phyloP scores from a whole-genome alignment of 192 early-diverging fungal genomes.

The Gigaspora rosea region DNA sequence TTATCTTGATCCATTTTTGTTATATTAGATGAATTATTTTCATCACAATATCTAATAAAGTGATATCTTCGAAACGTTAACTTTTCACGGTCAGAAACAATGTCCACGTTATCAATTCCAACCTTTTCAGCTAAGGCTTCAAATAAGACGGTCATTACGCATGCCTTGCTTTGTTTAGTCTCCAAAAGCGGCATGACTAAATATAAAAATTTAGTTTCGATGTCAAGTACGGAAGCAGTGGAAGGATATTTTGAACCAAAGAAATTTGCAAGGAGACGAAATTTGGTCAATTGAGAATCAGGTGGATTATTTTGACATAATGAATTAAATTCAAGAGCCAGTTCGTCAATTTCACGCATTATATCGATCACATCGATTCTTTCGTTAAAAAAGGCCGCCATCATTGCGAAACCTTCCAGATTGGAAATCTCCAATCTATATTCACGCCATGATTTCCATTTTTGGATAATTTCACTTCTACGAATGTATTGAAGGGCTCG shows the following conservation, averaged over 20 bases:
- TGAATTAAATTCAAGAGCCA: constrained; percentile 18
- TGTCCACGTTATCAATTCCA: constrained; percentile 22
- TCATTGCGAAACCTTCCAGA: constrained; percentile 24
- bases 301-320: background rate
- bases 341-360: constrained; percentile 13
- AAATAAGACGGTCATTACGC: constrained; percentile 14
- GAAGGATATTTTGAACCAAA: constrained; percentile 25
- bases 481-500: constrained; percentile 24
- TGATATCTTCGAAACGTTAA: constrained; percentile 21
- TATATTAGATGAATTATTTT: background rate
- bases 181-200: constrained; percentile 11
- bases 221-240: constrained; percentile 9
- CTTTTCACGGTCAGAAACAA: constrained; percentile 24
- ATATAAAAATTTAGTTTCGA: constrained; percentile 29
- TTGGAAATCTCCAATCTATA: background rate
- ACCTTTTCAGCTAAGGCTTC: constrained; percentile 12
- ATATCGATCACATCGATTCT: constrained; percentile 13
- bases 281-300: constrained; percentile 13
- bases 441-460: constrained; percentile 32
- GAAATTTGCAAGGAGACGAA: background rate
- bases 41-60: constrained; percentile 17
- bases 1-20: constrained; percentile 7
- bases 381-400: constrained; percentile 30
- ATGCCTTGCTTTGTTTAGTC: constrained; percentile 31
- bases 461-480: constrained; percentile 2